Conservation (phyloP, 495 filamentous ascomycete genomes). For the Aspergillus sparsus region DNA sequence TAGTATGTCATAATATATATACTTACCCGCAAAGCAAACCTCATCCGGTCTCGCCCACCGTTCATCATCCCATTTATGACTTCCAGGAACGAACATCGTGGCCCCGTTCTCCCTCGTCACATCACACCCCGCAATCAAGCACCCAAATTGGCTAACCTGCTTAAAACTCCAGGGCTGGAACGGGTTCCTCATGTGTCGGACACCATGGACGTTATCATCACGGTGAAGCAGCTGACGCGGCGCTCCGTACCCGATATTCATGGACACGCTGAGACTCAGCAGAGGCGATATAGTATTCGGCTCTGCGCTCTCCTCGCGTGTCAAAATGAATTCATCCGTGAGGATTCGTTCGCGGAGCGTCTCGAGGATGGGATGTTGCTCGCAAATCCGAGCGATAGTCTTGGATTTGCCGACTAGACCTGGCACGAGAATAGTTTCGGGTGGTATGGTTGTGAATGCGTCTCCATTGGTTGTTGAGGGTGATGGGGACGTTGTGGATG, state of each 20-base stretch:
- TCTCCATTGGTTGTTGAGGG: constrained; percentile 9
- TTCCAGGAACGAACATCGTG: constrained; percentile 24
- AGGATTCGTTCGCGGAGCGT: constrained; percentile 20
- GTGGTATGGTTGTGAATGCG: constrained; percentile 22
- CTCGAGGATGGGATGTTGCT: constrained; percentile 25
- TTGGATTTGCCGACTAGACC: constrained; percentile 36
- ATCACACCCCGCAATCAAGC: constrained; percentile 21
- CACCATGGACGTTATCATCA: constrained; percentile 31
- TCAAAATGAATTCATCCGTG: constrained; percentile 6
- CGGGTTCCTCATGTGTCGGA: constrained; percentile 12
- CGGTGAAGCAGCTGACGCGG: constrained; percentile 34
- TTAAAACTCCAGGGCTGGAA: constrained; percentile 14
- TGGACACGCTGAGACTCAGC: constrained; percentile 27
- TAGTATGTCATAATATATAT: too few species aligned
- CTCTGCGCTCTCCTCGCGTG: constrained; percentile 21
- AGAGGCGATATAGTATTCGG: constrained; percentile 28
- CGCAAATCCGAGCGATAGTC: constrained; percentile 30
- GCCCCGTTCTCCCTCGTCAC: constrained; percentile 20
- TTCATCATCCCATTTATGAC: constrained; percentile 23
- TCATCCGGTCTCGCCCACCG: constrained; percentile 18
- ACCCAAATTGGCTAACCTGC: constrained; percentile 21
- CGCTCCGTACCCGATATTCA: constrained; percentile 30
- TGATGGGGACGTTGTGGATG: too few species aligned
- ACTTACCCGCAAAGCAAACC: constrained; percentile 28
- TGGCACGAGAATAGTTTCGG: constrained; percentile 23